These are phyloP conservation scores for Umbelopsis isabellina DNA, from an alignment of 192 early-diverging fungal species.

Conservation along the genomic window DNA sequence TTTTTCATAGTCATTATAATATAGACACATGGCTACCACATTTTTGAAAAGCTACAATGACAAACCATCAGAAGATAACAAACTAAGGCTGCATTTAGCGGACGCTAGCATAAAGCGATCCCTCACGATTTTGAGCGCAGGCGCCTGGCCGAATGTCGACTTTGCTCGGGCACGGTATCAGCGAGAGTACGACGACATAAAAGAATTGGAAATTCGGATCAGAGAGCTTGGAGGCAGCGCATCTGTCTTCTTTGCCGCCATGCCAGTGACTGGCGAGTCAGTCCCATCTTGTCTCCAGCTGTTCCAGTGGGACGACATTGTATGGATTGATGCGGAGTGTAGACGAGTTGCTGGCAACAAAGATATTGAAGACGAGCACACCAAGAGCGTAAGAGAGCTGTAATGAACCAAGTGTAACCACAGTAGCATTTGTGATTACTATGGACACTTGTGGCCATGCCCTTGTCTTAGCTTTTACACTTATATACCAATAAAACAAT, in stretches of 20 bases:
- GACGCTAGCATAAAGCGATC: slow-evolving; percentile 23
- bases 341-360: slow-evolving; percentile 15
- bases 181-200: slow-evolving; percentile 1
- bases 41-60: slow-evolving; percentile 24
- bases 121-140: slow-evolving; percentile 19
- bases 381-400: slow-evolving; percentile 15
- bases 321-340: slow-evolving; percentile 35
- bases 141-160: slow-evolving; percentile 10
- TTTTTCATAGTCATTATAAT: background rate
- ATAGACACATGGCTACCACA: slow-evolving; percentile 18
- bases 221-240: slow-evolving; percentile 9
- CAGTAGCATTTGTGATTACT: no score
- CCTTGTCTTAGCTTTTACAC: no score
- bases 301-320: slow-evolving; percentile 35
- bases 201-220: background rate
- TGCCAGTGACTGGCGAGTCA: background rate
- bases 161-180: slow-evolving; percentile 9
- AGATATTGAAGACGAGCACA: background rate
- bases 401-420: background rate
- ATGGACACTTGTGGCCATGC: no score
- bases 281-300: background rate
- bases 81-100: slow-evolving; percentile 26
- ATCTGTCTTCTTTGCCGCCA: slow-evolving; percentile 20
- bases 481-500: no score
- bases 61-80: background rate